Evolutionary conservation across 176 grass and related monocot genomes (phyloP), one percentile per base, ranked within the genome.

Genomic region (Microstegium vimineum): DNA sequence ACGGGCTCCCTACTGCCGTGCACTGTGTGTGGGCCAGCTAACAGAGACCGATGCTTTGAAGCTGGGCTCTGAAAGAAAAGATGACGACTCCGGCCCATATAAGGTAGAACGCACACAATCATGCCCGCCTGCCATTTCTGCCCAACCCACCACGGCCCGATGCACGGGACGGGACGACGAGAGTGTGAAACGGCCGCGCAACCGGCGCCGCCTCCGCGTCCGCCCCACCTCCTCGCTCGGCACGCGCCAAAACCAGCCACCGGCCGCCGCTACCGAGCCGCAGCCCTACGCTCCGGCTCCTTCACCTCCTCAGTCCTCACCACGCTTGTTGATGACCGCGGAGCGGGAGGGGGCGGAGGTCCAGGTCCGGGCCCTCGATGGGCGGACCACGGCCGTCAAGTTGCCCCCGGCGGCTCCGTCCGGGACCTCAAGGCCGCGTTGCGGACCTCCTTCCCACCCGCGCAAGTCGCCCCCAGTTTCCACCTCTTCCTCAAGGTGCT

Each of bases 401-500:
- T 71, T 91, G 61, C 32, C 87, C 52, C 54, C 20, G 79, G 75
- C 76, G 31, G 78, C 45, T 91, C 90, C n/a, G 86, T 98, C 69
- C 73, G 88, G 33, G 90, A 91, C 43, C 84, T 98, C 77, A 98
- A 98, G 84, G 90, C 83, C 36, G 64, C 88, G 47, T 81, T 95
- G 42, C 84, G 79, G 69, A 72, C 74, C 43, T 95, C 89, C 22
- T 98, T 98, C 56, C 82, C 82, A 69, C 92, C 92, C 25, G 89
- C 90, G 73, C 88, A 85, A 76, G 74, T 82, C 54, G 91, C 71
- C 73, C 87, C 85, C 4, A 79, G 42, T 74, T 98, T 98, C 89
- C 90, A 94, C 73, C 92, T 98, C 62, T 94, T 93, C 66, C 90
- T 94, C 87, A 94, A 94, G 92, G 95, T 93, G 76, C 27, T 40